Evolutionary conservation across 495 filamentous ascomycete species (phyloP).

Genomic region (Letharia lupina): DNA sequence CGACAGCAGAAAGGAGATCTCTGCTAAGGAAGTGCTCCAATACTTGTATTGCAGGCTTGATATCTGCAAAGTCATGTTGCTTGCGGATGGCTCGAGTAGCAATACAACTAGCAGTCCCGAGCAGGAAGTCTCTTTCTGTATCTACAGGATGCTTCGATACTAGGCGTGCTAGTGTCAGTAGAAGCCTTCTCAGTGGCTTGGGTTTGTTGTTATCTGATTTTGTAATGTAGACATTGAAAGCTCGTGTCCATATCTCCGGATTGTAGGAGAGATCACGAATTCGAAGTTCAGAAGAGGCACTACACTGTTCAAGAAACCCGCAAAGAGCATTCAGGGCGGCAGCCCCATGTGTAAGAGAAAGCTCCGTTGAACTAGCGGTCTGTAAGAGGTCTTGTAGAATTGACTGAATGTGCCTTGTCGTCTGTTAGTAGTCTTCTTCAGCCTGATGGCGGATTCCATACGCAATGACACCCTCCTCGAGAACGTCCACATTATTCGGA

Average conservation of each 20-base stretch:
- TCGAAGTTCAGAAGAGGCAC: conserved; percentile 29
- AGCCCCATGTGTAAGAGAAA: conserved; percentile 36
- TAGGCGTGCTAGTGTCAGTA: conserved; percentile 49
- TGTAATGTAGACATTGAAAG: conserved; percentile 64
- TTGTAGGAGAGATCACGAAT: conserved; percentile 40
- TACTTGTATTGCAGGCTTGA: conserved; percentile 56
- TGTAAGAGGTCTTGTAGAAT: conserved; percentile 10
- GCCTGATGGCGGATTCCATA: background rate
- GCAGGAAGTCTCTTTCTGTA: conserved; percentile 32
- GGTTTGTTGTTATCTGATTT: conserved; percentile 66
- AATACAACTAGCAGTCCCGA: conserved; percentile 33
- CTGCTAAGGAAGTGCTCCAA: conserved; percentile 53
- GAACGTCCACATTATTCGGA: background rate
- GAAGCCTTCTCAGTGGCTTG: conserved; percentile 65
- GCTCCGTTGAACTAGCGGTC: conserved; percentile 28
- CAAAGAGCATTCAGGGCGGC: conserved; percentile 41
- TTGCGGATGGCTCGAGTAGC: conserved; percentile 38
- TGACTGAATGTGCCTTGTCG: background rate
- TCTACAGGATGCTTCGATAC: conserved; percentile 41
- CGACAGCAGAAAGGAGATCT: conserved; percentile 35
- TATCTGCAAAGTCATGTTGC: conserved; percentile 42
- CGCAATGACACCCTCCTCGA: conserved; percentile 13
- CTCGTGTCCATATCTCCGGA: conserved; percentile 43
- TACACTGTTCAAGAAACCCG: conserved; percentile 41
- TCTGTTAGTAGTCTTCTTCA: background rate